Evolutionary conservation across 108 stramenopile species (phyloP), one percentile per base, ranked within the genome.

Genomic region (Nitzschia inconspicua): DNA sequence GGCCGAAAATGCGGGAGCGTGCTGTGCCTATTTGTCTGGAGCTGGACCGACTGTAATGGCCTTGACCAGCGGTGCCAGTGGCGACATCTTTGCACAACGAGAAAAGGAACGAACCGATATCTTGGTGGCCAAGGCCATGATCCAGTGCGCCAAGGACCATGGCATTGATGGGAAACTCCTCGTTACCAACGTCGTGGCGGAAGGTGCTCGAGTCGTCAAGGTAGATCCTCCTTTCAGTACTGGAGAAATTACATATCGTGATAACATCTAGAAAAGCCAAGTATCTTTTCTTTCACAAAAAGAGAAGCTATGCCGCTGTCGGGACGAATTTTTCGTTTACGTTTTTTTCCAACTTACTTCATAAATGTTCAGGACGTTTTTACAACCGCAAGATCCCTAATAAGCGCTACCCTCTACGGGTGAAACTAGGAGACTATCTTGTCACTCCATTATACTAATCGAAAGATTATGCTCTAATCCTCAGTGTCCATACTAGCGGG

Each of bases 31-130:
- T 73, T 66, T 96, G 43, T 83, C 80, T 59, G 97, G 97, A 4
- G 97, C 98, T 0, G 98, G 98, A 18, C 98, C 98, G 1, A 96
- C 97, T 10, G 96, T 99, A 30, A 95, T 97, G 93, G 97, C 98
- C 0, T 74, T 97, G 63, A 98, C 96, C 16, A 87, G 85, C 44
- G 98, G 98, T 6, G 96, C 95, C 10, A 77, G 79, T 39, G 98
- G 98, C 14, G 98, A 99, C 74, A 96, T 99, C 51, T 99, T 99
- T 71, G 92, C 96, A 22, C 98, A 99, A 63, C 66, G 91, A 58
- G 83, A 90, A 60, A 94, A 91, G 75, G 97, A 99, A 68, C 80
- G 97, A 35, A 92, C 88, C 2, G 97, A 99, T 79, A 73, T 59
- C 42, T 67, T 83, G 25, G 98, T 99, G 31, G 98, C 98, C 13